Evolutionary conservation across 202 grass and related monocot species (phyloP), one percentile per base, ranked within the genome.

Genomic region (Panicum virgatum): DNA sequence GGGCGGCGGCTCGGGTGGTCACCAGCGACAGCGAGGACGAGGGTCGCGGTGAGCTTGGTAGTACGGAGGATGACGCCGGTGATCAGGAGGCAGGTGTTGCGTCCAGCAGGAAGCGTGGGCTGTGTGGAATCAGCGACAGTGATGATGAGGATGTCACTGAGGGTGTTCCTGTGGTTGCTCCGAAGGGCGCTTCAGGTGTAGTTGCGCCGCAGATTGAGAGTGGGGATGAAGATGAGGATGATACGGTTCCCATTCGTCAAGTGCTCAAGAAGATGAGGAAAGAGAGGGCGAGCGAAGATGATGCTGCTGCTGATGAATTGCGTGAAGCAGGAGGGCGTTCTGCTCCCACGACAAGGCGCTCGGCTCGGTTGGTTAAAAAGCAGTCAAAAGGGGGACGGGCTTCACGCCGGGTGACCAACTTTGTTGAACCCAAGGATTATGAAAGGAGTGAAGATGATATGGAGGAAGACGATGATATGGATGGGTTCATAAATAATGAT

Each of bases 401-500:
- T 72, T 20, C 67, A 58, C 18, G 43, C 19, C 51, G 20, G 45
- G 69, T 15, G 3, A 71, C 89, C n/a, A 27, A 68, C 19, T 94
- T 77, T 62, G 39, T 37, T 63, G 84, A 94, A 57, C 22, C 80
- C 16, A 83, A 87, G 40, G 80, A 90, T 67, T 76, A 65, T 25
- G 36, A 88, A 76, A 65, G 78, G 53, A 74, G 71, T n/a, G 94
- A 80, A 58, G 58, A 64, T 81, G 86, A 69, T 67, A 69, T 68
- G 25, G 80, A 84, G 18, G 89, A 89, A 42, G 86, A 37, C 62
- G 73, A 78, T 62, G 85, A 84, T 73, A 79, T 86, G 57, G 69
- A 68, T 53, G 80, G 80, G 25, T 97, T 97, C 77, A 94, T 94
- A 75, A 78, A 77, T 37, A 72, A 26, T 3, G 79, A 71, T 72